Conservation (phyloP, 2,329 filamentous ascomycete genomes). For the Diaporthe longicolla region DNA sequence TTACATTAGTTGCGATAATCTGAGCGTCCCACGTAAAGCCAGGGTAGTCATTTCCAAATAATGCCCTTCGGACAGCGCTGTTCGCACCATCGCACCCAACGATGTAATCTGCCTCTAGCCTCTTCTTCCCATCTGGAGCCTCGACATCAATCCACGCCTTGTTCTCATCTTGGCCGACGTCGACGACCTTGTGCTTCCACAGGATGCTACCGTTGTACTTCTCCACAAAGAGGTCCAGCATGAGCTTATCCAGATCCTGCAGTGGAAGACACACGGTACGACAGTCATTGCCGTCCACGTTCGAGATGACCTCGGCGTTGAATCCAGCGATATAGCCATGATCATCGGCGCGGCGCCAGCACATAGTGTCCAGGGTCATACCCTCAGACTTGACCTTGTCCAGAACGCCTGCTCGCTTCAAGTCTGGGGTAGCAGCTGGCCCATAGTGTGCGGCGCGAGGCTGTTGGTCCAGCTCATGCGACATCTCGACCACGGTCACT, state of each 20-base stretch:
- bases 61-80: slow-evolving; percentile 60
- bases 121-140: slow-evolving; percentile 53
- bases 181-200: slow-evolving; percentile 63
- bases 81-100: slow-evolving; percentile 70
- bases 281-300: slow-evolving; percentile 57
- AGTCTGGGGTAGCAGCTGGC: slow-evolving; percentile 69
- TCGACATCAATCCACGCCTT: slow-evolving; percentile 62
- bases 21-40: slow-evolving; percentile 72
- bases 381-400: slow-evolving; percentile 57
- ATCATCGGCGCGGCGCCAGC: slow-evolving; percentile 56
- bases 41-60: slow-evolving; percentile 70
- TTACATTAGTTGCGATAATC: slow-evolving; percentile 74
- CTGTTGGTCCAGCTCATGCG: slow-evolving; percentile 67
- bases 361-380: slow-evolving; percentile 56
- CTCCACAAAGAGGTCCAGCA: slow-evolving; percentile 57
- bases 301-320: slow-evolving; percentile 51
- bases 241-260: slow-evolving; percentile 59
- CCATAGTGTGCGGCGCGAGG: slow-evolving; percentile 75
- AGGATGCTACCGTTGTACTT: slow-evolving; percentile 54
- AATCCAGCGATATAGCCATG: slow-evolving; percentile 55
- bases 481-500: slow-evolving; percentile 69
- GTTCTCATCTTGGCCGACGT: slow-evolving; percentile 61
- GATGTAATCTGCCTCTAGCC: slow-evolving; percentile 65
- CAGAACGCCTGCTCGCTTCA: slow-evolving; percentile 71
- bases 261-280: slow-evolving; percentile 58